Evolutionary conservation across 768 basidiomycete species (phyloP).

Genomic region (Russula sp.): DNA sequence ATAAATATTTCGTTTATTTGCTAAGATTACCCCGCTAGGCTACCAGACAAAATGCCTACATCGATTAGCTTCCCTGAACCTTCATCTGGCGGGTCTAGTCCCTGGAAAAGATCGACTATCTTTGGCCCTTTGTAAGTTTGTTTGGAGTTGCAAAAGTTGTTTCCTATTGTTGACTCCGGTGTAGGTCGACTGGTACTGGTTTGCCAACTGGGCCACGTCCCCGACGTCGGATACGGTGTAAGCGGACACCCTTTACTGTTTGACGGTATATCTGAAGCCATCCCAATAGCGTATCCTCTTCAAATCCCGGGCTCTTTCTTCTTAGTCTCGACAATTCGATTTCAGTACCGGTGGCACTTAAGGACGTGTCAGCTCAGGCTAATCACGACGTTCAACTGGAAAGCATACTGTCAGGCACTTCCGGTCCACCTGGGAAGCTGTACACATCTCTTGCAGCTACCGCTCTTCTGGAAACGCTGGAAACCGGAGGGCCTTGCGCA

Average conservation of each 20-base stretch:
- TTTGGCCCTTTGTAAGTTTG: constrained; percentile 30
- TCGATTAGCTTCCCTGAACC: constrained; percentile 24
- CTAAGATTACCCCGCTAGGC: constrained; percentile 6
- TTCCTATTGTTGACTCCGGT: background rate
- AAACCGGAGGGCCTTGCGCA: constrained; percentile 30
- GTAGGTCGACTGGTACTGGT: constrained; percentile 22
- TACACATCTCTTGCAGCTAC: constrained; percentile 28
- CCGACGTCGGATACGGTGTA: constrained; percentile 12
- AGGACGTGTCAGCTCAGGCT: constrained; percentile 23
- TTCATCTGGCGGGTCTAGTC: constrained; percentile 9
- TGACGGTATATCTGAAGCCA: background rate
- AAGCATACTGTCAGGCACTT: constrained; percentile 20
- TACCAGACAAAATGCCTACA: constrained; percentile 27
- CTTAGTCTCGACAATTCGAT: constrained; percentile 23
- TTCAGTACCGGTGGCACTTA: constrained; percentile 27
- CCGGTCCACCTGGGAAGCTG: constrained; percentile 31
- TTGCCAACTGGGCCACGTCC: constrained; percentile 6
- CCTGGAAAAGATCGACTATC: constrained; percentile 27
- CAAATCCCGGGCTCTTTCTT: constrained; percentile 8
- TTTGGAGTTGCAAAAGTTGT: background rate
- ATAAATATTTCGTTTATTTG: background rate
- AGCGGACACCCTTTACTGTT: background rate
- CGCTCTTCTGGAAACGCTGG: constrained; percentile 27
- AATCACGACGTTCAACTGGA: constrained; percentile 4
- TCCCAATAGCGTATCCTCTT: constrained; percentile 1